These are phyloP conservation scores for Kuraishia capsulata DNA, from an alignment of 805 yeast species.

Conservation along the genomic window DNA sequence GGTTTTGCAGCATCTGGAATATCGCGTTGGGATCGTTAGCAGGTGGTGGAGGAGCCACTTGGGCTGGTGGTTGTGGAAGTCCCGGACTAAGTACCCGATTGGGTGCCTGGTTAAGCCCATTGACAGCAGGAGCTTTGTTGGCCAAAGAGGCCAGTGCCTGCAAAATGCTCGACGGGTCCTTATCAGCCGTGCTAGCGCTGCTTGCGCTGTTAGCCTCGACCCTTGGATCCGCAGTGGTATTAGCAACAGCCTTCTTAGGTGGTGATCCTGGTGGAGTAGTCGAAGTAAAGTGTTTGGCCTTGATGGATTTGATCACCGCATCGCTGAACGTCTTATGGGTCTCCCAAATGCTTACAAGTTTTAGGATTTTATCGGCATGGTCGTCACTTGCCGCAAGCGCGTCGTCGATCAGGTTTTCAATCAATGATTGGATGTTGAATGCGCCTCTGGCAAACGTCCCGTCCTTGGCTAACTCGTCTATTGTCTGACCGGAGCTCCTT, in stretches of 20 bases:
- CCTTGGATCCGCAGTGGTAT: constrained; percentile 7
- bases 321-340: constrained; percentile 70
- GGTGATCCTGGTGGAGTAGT: constrained; percentile 71
- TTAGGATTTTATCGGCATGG: constrained; percentile 66
- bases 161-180: constrained; percentile 52
- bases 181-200: not conserved
- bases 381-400: constrained; percentile 45
- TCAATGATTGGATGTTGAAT: constrained; percentile 50
- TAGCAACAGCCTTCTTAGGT: constrained; percentile 25
- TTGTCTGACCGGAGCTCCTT: constrained; percentile 39
- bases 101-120: constrained; percentile 13
- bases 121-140: constrained; percentile 28
- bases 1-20: constrained; percentile 45
- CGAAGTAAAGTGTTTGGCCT: constrained; percentile 49
- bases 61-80: too few relatives aligned
- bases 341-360: constrained; percentile 89
- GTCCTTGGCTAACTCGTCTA: constrained; percentile 41
- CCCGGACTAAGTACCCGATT: constrained; percentile 25
- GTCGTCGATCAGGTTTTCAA: constrained; percentile 56
- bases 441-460: constrained; percentile 75
- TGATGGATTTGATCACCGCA: constrained; percentile 42
- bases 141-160: constrained; percentile 65
- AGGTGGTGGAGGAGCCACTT: constrained; percentile 5
- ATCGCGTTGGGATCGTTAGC: constrained; percentile 29
- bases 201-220: not conserved